Conservation (phyloP, 179 eudicot species). For the Amaranthus tricolor region DNA sequence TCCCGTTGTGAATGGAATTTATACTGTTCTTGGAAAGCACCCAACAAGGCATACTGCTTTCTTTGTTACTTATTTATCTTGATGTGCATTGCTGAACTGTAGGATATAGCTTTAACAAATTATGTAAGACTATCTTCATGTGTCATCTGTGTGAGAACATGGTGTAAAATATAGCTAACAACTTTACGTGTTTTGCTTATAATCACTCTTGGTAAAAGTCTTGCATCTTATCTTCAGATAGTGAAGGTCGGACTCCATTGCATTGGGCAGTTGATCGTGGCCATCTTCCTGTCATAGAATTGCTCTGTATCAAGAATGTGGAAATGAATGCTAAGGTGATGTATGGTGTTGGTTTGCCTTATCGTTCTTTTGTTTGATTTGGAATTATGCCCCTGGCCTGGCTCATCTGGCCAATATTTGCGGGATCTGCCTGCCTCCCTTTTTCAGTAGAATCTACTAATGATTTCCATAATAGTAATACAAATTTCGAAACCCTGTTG, state of each 20-base stretch:
- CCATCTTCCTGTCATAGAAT: slow-evolving; percentile 56
- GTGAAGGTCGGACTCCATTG: slow-evolving; percentile 86
- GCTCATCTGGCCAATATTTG: background rate
- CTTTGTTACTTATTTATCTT: background rate
- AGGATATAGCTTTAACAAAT: background rate
- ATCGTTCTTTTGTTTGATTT: background rate
- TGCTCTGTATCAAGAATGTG: slow-evolving; percentile 63
- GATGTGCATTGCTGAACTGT: background rate
- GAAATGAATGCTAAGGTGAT: slow-evolving; percentile 80
- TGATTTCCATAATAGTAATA: background rate
- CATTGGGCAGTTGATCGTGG: slow-evolving; percentile 99
- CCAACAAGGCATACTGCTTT: background rate
- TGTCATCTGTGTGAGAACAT: background rate
- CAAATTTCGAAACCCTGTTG: background rate
- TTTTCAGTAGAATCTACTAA: background rate
- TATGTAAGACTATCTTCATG: background rate
- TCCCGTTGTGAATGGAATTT: background rate
- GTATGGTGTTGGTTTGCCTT: background rate
- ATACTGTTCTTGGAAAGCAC: background rate
- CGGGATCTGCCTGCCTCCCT: background rate
- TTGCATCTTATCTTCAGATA: slow-evolving; percentile 46
- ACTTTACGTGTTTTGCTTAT: background rate
- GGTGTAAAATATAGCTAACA: background rate
- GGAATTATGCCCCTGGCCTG: background rate
- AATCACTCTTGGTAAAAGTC: background rate